Evolutionary conservation across 371 early-diverging fungal species (phyloP).

Genomic region (Apophysomyces elegans): DNA sequence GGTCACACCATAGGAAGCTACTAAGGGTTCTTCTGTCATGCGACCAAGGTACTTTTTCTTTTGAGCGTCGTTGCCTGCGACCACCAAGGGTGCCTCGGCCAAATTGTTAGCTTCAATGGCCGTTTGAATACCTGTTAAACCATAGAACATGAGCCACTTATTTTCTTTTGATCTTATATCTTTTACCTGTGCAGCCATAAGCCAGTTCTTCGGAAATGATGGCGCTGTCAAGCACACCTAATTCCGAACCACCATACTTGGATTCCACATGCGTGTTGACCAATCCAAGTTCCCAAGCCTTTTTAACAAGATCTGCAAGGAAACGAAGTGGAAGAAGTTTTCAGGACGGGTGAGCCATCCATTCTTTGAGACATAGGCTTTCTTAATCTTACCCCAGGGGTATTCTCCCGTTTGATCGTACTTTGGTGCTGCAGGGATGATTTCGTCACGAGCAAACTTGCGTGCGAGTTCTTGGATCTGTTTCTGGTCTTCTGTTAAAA

Average conservation of each 20-base stretch:
- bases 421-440: slow-evolving; percentile 93
- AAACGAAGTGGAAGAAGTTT: background rate
- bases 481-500: slow-evolving; percentile 83
- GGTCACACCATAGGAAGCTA: slow-evolving; percentile 95
- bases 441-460: slow-evolving; percentile 90
- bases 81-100: slow-evolving; percentile 92
- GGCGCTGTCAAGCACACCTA: slow-evolving; percentile 82
- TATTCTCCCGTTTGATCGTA: slow-evolving; percentile 95
- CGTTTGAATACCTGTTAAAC: slow-evolving; percentile 76
- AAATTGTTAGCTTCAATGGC: slow-evolving; percentile 96
- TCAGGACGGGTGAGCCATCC: too few relatives aligned
- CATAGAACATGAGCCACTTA: too few relatives aligned
- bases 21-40: slow-evolving; percentile 92
- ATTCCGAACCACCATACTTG: slow-evolving; percentile 86
- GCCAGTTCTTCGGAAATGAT: slow-evolving; percentile 89
- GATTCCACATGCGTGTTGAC: slow-evolving; percentile 92
- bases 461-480: slow-evolving; percentile 91
- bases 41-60: slow-evolving; percentile 94
- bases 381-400: slow-evolving; percentile 51
- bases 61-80: slow-evolving; percentile 84
- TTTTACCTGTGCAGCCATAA: slow-evolving; percentile 89
- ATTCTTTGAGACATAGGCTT: background rate
- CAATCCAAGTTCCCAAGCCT: slow-evolving; percentile 96
- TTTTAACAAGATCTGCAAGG: slow-evolving; percentile 81
- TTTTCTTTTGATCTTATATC: background rate